Base-by-base conservation (phyloP, 208 protist genomes). In the Acanthamoeba royreba region DNA sequence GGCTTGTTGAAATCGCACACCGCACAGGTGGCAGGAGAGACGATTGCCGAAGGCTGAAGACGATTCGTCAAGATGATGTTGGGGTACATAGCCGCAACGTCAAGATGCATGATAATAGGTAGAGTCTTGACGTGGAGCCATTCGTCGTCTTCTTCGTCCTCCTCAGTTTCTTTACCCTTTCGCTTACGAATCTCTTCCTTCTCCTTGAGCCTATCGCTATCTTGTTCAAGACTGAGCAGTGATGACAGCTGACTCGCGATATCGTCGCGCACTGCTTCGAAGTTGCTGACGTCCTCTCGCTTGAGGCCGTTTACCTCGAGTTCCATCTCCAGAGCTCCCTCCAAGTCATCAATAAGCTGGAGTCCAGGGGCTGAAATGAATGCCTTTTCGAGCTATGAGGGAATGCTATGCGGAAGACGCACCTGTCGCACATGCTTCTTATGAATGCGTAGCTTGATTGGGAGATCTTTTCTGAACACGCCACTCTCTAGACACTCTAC, bases 11-110 rank as follows among this genome's bases (percentile, higher is more conserved):
- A 99, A 95, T 98, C 98, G 96, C 99, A 99, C 1, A 96, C 97
- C 0, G 99, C 98, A 97, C 99, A 99, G 8, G 98, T 98, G 43
- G 98, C 96, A n/a, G 99, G 97, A 69, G 97, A 97, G 2, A 99
- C 98, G 53, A 99, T 98, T 0, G 97, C 92, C 17, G 95, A 74
- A 17, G 97, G 97, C 94, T 98, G 96, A 11, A 99, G 98, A 52
- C 99, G 97, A 94, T 99, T 99, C 0, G 99, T 99, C 17, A 99
- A 96, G 94, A 99, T 99, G 96, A 99, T 99, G 96, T 99, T 99
- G 0, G 99, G 99, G 97, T 99, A 99, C 99, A 99, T 99, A 40
- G 99, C 99, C 35, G 97, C 98, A 7, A 99, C 99, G 93, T 99
- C 99, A 1, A 99, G 95, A 96, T 99, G 99, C 95, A 99, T 99